These are phyloP conservation scores for Solanum peruvianum DNA, from an alignment of 257 asterid species.

Conservation along the genomic window DNA sequence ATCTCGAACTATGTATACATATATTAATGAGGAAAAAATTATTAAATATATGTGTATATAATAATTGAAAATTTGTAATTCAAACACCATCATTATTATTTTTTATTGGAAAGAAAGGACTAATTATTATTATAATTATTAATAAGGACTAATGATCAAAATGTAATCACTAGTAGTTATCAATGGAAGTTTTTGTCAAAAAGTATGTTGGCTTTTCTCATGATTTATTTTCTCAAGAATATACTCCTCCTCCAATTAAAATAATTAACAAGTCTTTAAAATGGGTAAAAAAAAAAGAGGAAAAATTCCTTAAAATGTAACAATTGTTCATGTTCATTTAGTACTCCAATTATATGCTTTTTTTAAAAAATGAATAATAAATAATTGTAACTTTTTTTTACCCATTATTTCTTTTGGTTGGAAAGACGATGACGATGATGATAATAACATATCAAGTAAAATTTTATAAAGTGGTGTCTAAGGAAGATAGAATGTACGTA, in stretches of 20 bases:
- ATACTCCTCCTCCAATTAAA: not conserved
- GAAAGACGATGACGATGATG: no score
- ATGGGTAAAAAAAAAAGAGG: no score
- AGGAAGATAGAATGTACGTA: not conserved
- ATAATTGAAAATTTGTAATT: not conserved
- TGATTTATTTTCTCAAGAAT: not conserved
- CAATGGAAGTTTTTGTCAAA: not conserved
- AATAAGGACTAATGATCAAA: not conserved
- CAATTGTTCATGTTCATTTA: no score
- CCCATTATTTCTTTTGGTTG: no score
- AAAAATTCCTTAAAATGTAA: no score
- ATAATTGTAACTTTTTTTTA: no score
- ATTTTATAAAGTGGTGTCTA: not conserved
- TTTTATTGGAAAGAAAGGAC: not conserved
- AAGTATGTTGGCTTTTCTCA: not conserved
- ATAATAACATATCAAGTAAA: not conserved
- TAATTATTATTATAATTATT: not conserved
- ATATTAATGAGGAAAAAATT: not conserved
- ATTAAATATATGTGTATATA: not conserved
- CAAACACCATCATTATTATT: not conserved
- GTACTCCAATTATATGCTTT: no score
- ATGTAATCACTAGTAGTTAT: not conserved
- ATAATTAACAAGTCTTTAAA: no score
- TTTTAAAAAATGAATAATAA: no score
- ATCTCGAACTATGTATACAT: not conserved